Evolutionary conservation across 306 rosid species (phyloP).

Genomic region (Inga leiocalycina): DNA sequence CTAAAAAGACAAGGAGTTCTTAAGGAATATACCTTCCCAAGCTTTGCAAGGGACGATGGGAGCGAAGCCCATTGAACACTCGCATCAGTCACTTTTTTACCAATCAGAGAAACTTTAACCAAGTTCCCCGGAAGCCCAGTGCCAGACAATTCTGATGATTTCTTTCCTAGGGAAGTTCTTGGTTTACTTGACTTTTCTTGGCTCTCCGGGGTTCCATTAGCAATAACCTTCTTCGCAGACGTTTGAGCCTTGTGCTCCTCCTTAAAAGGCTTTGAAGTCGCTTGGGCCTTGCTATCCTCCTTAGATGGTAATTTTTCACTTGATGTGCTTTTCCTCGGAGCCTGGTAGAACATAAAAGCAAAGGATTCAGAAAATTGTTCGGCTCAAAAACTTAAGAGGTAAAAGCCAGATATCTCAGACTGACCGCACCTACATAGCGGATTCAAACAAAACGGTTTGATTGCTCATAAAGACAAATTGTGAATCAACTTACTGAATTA

Average conservation of each 20-base stretch:
- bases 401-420: neutral
- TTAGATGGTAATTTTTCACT: slow-evolving; percentile 68
- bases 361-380: slow-evolving; percentile 28
- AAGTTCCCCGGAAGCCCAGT: slow-evolving; percentile 71
- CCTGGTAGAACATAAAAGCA: slow-evolving; percentile 47
- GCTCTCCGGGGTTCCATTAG: slow-evolving; percentile 61
- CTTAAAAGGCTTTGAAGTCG: slow-evolving; percentile 50
- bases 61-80: slow-evolving; percentile 85
- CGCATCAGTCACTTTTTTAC: slow-evolving; percentile 70
- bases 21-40: slow-evolving; percentile 73
- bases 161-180: slow-evolving; percentile 61
- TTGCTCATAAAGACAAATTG: slow-evolving; percentile 14
- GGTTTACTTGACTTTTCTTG: slow-evolving; percentile 61
- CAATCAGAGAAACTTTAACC: slow-evolving; percentile 67
- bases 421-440: slow-evolving; percentile 17
- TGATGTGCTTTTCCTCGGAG: slow-evolving; percentile 82
- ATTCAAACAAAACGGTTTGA: neutral
- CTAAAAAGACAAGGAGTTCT: slow-evolving; percentile 22
- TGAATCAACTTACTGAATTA: slow-evolving; percentile 63
- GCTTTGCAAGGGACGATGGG: slow-evolving; percentile 88
- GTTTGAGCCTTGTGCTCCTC: slow-evolving; percentile 65
- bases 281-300: slow-evolving; percentile 66
- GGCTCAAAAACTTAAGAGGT: slow-evolving; percentile 26
- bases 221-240: slow-evolving; percentile 54
- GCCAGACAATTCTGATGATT: slow-evolving; percentile 59